A percentile compares a stretch with the other conserved stretches of the same genome.
These are phyloP conservation scores for Trichoderma atroviride DNA, from an alignment of 2,329 filamentous ascomycete species.

Conservation along the genomic window DNA sequence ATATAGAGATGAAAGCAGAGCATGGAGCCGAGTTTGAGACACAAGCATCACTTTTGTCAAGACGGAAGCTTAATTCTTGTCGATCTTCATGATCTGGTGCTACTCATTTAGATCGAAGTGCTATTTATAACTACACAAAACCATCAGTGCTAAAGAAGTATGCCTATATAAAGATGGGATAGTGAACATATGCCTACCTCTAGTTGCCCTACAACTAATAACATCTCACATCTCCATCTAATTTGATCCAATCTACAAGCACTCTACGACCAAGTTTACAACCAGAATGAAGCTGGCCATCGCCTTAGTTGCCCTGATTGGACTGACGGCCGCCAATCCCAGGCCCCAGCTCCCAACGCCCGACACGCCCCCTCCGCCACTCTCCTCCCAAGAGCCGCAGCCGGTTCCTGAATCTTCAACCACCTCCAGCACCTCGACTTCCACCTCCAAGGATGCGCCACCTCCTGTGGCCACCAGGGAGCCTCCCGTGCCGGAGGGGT, in stretches of 20 bases:
- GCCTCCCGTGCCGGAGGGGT: slow-evolving; percentile 33
- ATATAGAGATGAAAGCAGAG: background rate
- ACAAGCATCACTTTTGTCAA: background rate
- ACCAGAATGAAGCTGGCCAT: slow-evolving; percentile 36
- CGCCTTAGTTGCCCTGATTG: slow-evolving; percentile 31
- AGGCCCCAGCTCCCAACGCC: slow-evolving; percentile 31
- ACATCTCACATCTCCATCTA: background rate
- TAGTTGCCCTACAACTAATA: background rate
- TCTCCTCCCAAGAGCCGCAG: slow-evolving; percentile 29
- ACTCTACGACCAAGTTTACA: background rate
- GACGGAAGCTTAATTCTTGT: background rate
- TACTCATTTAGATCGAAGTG: background rate
- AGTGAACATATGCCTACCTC: background rate
- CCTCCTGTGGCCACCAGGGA: slow-evolving; percentile 30
- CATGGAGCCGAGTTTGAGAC: background rate
- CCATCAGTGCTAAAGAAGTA: background rate
- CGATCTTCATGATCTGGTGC: background rate
- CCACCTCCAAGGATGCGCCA: slow-evolving; percentile 7
- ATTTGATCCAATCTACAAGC: background rate
- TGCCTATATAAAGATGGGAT: background rate
- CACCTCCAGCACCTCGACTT: slow-evolving; percentile 19
- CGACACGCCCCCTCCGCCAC: slow-evolving; percentile 32
- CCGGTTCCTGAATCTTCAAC: slow-evolving; percentile 29
- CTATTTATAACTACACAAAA: background rate
- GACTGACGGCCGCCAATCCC: slow-evolving; percentile 35